Percentiles rank a stretch among this genome's conserved stretches.
Conservation (phyloP, 2,329 filamentous ascomycete species). For the Trichophyton simii region DNA sequence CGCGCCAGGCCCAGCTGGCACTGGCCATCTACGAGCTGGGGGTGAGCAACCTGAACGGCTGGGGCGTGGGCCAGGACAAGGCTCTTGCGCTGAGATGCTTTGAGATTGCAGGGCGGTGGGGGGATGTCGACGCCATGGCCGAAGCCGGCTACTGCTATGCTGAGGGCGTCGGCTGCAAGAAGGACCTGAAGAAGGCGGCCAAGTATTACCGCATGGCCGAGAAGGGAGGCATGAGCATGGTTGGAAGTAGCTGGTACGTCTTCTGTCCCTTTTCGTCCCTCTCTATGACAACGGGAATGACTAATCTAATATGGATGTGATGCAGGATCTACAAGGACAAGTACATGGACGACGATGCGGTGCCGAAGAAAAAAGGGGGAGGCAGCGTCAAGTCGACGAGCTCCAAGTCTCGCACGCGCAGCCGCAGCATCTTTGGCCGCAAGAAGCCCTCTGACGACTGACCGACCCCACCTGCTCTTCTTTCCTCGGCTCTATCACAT, state of each 20-base stretch:
- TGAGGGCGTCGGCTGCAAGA: conserved; percentile 85
- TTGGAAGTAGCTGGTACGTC: conserved; percentile 89
- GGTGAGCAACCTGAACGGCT: conserved; percentile 94
- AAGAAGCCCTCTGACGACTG: conserved; percentile 34
- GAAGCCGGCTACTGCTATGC: conserved; percentile 96
- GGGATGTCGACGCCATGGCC: conserved; percentile 82
- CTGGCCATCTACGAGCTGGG: conserved; percentile 93
- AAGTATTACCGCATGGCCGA: conserved; percentile 84
- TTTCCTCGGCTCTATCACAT: neutral
- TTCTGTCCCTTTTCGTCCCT: too few relatives aligned
- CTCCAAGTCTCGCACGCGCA: conserved; percentile 50
- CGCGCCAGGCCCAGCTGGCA: conserved; percentile 83
- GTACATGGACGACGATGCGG: conserved; percentile 56
- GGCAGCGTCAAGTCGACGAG: conserved; percentile 46
- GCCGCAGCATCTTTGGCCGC: conserved; percentile 50
- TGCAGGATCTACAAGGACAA: conserved; percentile 91
- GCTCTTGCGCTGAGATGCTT: conserved; percentile 79
- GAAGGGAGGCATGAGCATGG: conserved; percentile 89
- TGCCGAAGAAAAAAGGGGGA: conserved; percentile 46
- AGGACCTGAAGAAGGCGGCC: conserved; percentile 88
- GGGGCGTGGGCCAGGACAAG: conserved; percentile 93
- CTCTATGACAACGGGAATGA: conserved; percentile 1
- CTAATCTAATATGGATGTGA: conserved; percentile 3
- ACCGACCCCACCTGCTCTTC: neutral
- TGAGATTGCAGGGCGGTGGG: conserved; percentile 92